Evolutionary conservation across 2,329 filamentous ascomycete genomes (phyloP), one percentile per base, ranked within the genome.

Genomic region (Penicillium sp.): DNA sequence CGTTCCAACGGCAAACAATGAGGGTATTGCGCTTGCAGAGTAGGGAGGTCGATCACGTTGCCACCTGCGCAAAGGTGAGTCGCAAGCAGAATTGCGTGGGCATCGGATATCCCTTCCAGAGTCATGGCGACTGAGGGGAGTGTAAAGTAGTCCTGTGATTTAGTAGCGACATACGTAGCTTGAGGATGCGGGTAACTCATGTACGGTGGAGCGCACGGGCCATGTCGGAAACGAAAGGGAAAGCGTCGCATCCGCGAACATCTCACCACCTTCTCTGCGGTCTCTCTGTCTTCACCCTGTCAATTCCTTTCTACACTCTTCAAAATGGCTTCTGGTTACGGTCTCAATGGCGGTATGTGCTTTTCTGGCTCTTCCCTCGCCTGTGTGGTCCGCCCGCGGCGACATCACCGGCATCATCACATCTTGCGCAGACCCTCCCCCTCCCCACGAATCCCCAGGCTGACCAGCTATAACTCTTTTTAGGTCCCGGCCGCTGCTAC

Each of bases 401-500:
- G 54, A 31, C 47, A 48, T 59, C 43, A 29, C 51, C 55, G 52
- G 37, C 53, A 55, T 33, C 50, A 58, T 62, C 58, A 63, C 58
- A 56, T 55, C 60, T 60, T 60, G 58, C 57, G 55, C 55, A 56
- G 56, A 51, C 58, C 45, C 53, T 62, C 58, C 53, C 56, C 52
- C 56, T 47, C 54, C 50, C 54, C 52, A 54, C 62, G 45, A 64
- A 64, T 57, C 35, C 49, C 48, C 31, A 56, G 49, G 64, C 68
- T 71, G 65, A 72, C 59, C 22, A 46, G 56, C 35, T 58, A 58
- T 52, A 55, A 46, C 58, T 49, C 51, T 55, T 49, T 54, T 37
- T 70, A 89, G 86, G 87, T 71, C 84, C 84, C 65, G 84, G 82
- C 69, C 90, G 93, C 78, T 99, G 95, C 87, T 98, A 96, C 82